Evolutionary conservation across 148 eudicot species (phyloP).

Genomic region (Vaccinium macrocarpon): DNA sequence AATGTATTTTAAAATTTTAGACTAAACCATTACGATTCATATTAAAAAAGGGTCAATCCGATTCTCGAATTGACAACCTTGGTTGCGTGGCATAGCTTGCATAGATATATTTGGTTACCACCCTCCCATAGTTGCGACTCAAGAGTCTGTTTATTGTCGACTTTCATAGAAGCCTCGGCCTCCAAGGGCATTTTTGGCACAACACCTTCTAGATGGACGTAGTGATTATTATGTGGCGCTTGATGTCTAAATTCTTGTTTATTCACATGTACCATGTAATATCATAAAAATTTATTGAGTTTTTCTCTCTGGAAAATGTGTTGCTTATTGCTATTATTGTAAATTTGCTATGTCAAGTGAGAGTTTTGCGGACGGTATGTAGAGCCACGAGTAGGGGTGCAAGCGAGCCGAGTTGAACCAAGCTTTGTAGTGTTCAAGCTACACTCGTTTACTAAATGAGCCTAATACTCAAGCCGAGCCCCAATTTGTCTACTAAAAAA

Average conservation of each 20-base stretch:
- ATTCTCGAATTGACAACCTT: neutral
- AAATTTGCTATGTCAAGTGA: neutral
- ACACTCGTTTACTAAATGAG: too few species aligned
- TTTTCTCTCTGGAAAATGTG: neutral
- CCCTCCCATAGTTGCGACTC: too few species aligned
- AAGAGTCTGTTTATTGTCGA: too few species aligned
- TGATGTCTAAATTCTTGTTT: neutral
- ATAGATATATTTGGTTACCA: neutral
- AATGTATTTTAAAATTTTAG: too few species aligned
- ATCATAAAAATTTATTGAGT: neutral
- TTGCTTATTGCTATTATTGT: neutral
- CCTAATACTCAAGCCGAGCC: too few species aligned
- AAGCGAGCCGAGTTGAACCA: too few species aligned
- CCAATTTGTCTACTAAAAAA: too few species aligned
- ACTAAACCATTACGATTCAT: too few species aligned
- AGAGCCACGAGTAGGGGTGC: neutral
- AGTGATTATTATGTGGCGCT: neutral
- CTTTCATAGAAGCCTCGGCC: too few species aligned
- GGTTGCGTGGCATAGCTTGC: neutral
- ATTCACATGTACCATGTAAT: neutral
- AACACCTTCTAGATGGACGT: neutral
- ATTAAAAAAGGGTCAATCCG: too few species aligned
- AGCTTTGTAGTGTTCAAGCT: too few species aligned
- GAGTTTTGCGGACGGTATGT: neutral
- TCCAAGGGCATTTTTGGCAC: neutral